Percentiles rank a stretch among this genome's conserved stretches.
Evolutionary conservation across 2,329 filamentous ascomycete species (phyloP).

Genomic region (Fusarium devonianum): DNA sequence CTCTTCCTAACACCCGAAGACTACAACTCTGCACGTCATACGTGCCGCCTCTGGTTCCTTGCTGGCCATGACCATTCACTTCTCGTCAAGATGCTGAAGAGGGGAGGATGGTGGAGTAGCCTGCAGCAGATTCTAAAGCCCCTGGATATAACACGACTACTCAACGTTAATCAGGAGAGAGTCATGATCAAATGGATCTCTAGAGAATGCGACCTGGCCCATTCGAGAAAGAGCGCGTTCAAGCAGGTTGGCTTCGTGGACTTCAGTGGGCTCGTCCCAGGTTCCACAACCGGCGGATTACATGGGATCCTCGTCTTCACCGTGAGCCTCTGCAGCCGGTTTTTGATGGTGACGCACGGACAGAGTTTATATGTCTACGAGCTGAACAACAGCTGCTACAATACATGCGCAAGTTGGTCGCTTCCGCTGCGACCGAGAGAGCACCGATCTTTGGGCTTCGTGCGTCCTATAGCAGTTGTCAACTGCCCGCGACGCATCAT

Average conservation of each 20-base stretch:
- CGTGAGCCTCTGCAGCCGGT: constrained; percentile 65
- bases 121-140: constrained; percentile 40
- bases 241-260: constrained; percentile 46
- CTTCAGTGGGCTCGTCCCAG: constrained; percentile 46
- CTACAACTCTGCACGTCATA: constrained; percentile 67
- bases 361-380: constrained; percentile 65
- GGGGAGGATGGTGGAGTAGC: constrained; percentile 61
- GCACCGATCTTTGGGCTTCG: constrained; percentile 42
- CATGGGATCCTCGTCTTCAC: constrained; percentile 51
- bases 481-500: constrained; percentile 64
- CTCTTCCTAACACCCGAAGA: constrained; percentile 45
- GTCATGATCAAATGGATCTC: constrained; percentile 53
- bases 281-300: constrained; percentile 35
- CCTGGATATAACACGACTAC: constrained; percentile 21
- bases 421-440: constrained; percentile 38
- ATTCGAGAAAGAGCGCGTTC: constrained; percentile 40
- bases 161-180: constrained; percentile 40
- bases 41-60: constrained; percentile 66
- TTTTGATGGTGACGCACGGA: constrained; percentile 62
- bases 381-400: constrained; percentile 47
- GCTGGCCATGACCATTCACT: constrained; percentile 61
- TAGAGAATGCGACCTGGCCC: constrained; percentile 48
- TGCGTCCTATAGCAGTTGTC: constrained; percentile 58
- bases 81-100: constrained; percentile 60
- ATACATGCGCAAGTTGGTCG: constrained; percentile 34